phyloP scores from a whole-genome alignment of 768 basidiomycete species.

The Termitomyces eurrhizus region DNA sequence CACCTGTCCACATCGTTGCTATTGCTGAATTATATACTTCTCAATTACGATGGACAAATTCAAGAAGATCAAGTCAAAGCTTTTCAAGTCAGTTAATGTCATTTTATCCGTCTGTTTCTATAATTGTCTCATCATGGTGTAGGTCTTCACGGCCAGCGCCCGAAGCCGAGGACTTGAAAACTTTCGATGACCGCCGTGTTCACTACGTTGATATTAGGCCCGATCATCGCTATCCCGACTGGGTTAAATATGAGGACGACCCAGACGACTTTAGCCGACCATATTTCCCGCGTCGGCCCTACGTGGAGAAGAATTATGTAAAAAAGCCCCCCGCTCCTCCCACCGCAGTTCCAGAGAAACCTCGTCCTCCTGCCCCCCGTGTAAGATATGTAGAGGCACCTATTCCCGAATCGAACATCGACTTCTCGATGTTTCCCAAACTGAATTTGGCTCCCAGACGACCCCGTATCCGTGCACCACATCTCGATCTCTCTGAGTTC shows the following conservation, averaged over 20 bases:
- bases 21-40: not conserved
- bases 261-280: not conserved
- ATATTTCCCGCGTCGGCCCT: conserved; percentile 1
- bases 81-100: not conserved
- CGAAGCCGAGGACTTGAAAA: not conserved
- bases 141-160: not conserved
- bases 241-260: not conserved
- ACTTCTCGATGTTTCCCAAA: not conserved
- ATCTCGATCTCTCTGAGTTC: not conserved
- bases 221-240: not conserved
- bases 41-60: conserved; percentile 13
- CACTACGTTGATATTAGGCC: not conserved
- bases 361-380: not conserved
- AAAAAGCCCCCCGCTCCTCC: not conserved
- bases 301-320: not conserved
- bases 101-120: not conserved
- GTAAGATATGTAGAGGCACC: not conserved
- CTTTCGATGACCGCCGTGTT: not conserved
- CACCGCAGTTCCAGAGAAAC: not conserved
- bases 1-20: not conserved
- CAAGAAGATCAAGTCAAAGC: conserved; percentile 6
- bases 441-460: not conserved
- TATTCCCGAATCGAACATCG: not conserved
- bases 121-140: not conserved
- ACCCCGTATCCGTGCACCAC: not conserved